Evolutionary conservation across 169 alveolate genomes (phyloP).

Genomic region (Plasmodium gallinaceum): DNA sequence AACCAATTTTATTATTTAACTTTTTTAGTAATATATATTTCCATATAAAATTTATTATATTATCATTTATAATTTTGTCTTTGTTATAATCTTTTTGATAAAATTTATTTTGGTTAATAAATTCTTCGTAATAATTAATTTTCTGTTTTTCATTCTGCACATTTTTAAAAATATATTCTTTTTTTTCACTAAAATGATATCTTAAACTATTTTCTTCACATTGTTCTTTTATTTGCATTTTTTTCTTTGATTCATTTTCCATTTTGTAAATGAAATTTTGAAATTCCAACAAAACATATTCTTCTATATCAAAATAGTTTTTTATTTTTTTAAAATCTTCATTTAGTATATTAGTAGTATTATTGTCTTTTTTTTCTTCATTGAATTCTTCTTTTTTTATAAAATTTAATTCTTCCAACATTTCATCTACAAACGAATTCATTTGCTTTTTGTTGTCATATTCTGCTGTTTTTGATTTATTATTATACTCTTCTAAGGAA

Average conservation of each 20-base stretch:
- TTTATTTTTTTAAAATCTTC: slow-evolving; percentile 27
- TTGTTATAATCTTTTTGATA: background rate
- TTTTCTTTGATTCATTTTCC: background rate
- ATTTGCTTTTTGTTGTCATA: background rate
- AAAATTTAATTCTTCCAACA: slow-evolving; percentile 44
- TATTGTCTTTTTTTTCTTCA: slow-evolving; percentile 3
- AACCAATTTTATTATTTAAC: slow-evolving; percentile 29
- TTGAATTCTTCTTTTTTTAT: slow-evolving; percentile 16
- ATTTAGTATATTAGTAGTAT: background rate
- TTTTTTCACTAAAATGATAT: background rate
- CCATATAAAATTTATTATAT: slow-evolving; percentile 20
- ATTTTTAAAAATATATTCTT: background rate
- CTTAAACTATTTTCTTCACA: background rate
- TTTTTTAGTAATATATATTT: slow-evolving; percentile 16
- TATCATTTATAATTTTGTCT: slow-evolving; percentile 11
- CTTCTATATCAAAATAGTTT: slow-evolving; percentile 26
- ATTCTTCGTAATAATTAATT: slow-evolving; percentile 1
- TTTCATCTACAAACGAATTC: slow-evolving; percentile 29
- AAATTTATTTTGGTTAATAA: background rate
- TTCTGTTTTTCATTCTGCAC: background rate
- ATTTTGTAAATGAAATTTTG: slow-evolving; percentile 12
- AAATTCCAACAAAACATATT: slow-evolving; percentile 20
- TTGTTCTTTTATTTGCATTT: background rate
- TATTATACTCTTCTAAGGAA: background rate
- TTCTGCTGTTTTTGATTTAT: background rate